phyloP scores from a whole-genome alignment of 148 eudicot species.

The Arctostaphylos glauca region DNA sequence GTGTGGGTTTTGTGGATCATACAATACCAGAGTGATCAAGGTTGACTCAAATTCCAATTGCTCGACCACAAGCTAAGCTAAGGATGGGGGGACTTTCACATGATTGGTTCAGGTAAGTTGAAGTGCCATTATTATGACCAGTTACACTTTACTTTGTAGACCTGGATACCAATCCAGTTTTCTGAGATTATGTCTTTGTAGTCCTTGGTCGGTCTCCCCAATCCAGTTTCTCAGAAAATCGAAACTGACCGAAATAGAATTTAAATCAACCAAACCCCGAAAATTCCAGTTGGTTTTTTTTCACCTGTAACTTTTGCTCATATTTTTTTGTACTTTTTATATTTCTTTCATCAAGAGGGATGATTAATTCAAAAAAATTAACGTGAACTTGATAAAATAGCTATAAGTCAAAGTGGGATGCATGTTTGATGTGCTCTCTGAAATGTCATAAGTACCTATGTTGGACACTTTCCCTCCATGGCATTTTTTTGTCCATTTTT shows the following conservation, averaged over 20 bases:
- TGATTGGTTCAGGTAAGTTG: not conserved
- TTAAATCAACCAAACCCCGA: not conserved
- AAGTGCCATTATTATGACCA: not conserved
- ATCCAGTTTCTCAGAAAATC: too few relatives aligned
- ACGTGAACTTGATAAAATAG: too few relatives aligned
- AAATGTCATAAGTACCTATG: not conserved
- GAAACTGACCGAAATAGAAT: not conserved
- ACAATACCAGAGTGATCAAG: slow-evolving; percentile 89
- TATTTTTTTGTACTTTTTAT: too few relatives aligned
- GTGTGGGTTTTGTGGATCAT: slow-evolving; percentile 86
- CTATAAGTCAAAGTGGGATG: too few relatives aligned
- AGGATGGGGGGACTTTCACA: not conserved
- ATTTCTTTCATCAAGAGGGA: too few relatives aligned
- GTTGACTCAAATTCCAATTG: slow-evolving; percentile 43
- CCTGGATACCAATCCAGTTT: not conserved
- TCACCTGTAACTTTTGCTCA: too few relatives aligned
- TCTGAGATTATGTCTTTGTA: not conserved
- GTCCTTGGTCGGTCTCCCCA: not conserved
- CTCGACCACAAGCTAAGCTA: slow-evolving; percentile 23
- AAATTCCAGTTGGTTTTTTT: too few relatives aligned
- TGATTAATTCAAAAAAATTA: not conserved
- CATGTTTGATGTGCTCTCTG: not conserved
- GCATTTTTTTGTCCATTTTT: not conserved
- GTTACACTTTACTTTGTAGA: not conserved
- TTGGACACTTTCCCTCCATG: not conserved